phyloP scores from a whole-genome alignment of 768 basidiomycete genomes.

The Mycena epipterygia region DNA sequence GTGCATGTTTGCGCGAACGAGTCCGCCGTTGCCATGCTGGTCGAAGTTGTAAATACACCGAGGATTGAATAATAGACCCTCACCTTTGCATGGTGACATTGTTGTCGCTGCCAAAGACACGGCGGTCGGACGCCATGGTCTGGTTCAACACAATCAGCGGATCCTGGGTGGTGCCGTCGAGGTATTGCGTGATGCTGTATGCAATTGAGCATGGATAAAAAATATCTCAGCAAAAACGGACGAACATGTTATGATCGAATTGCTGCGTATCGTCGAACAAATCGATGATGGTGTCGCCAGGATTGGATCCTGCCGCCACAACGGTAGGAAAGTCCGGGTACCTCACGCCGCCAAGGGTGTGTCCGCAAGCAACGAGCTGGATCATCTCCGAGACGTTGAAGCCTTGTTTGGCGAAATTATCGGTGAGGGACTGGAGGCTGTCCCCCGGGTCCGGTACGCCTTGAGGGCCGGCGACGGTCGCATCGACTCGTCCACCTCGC shows the following conservation, averaged over 20 bases:
- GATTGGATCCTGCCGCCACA: constrained; percentile 49
- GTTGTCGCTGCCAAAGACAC: constrained; percentile 54
- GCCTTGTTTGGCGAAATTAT: constrained; percentile 58
- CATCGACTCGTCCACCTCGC: constrained; percentile 59
- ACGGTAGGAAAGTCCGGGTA: constrained; percentile 61
- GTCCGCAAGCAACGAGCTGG: constrained; percentile 64
- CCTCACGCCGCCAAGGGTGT: constrained; percentile 64
- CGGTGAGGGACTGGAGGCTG: constrained; percentile 52
- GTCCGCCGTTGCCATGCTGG: constrained; percentile 21
- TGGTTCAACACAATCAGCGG: constrained; percentile 53
- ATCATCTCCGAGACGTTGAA: constrained; percentile 65
- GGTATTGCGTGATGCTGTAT: constrained; percentile 54
- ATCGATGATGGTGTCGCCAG: constrained; percentile 46
- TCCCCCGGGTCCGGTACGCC: constrained; percentile 62
- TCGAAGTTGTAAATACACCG: constrained; percentile 38
- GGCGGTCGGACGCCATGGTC: constrained; percentile 55
- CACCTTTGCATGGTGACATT: constrained; percentile 58
- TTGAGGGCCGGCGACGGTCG: constrained; percentile 49
- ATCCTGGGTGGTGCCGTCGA: constrained; percentile 54
- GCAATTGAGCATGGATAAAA: background rate
- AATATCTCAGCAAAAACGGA: background rate
- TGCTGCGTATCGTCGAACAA: constrained; percentile 54
- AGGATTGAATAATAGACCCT: background rate
- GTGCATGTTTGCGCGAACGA: constrained; percentile 32
- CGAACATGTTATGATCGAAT: constrained; percentile 34